A percentile compares a stretch with the other conserved stretches of the same genome.
phyloP scores from a whole-genome alignment of 805 yeast species.

The Candida chilensis region DNA sequence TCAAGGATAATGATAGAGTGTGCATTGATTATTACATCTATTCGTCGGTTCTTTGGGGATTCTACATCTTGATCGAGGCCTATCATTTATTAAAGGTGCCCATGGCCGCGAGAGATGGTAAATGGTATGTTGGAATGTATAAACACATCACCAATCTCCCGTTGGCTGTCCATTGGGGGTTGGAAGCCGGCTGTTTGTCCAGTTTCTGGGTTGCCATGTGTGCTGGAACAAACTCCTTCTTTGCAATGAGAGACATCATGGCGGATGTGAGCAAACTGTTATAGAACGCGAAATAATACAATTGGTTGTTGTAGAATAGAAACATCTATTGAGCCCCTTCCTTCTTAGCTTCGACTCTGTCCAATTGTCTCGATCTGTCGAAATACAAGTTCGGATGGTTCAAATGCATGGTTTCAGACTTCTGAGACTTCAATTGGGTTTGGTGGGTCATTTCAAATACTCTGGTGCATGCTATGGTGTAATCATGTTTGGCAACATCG shows the following conservation, averaged over 20 bases:
- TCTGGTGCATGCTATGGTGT: constrained; percentile 81
- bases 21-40: neutral
- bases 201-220: too few relatives aligned
- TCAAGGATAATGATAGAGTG: constrained; percentile 1
- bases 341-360: constrained; percentile 10
- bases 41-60: constrained; percentile 18
- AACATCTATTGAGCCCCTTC: neutral
- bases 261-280: too few relatives aligned
- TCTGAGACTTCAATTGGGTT: constrained; percentile 22
- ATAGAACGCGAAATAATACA: too few relatives aligned
- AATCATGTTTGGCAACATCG: constrained; percentile 59
- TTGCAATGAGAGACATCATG: too few relatives aligned
- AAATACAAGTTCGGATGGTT: constrained; percentile 86
- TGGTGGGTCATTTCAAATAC: constrained; percentile 72
- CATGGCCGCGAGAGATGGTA: constrained; percentile 1
- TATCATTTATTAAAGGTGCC: constrained; percentile 8
- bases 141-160: constrained; percentile 15
- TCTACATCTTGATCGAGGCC: constrained; percentile 19
- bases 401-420: constrained; percentile 50
- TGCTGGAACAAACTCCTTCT: too few relatives aligned
- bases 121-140: neutral
- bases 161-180: constrained; percentile 25
- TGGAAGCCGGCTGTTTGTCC: constrained; percentile 18
- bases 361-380: constrained; percentile 61
- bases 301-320: too few relatives aligned